phyloP scores from a whole-genome alignment of 306 rosid genomes.

The Medicago ruthenica region DNA sequence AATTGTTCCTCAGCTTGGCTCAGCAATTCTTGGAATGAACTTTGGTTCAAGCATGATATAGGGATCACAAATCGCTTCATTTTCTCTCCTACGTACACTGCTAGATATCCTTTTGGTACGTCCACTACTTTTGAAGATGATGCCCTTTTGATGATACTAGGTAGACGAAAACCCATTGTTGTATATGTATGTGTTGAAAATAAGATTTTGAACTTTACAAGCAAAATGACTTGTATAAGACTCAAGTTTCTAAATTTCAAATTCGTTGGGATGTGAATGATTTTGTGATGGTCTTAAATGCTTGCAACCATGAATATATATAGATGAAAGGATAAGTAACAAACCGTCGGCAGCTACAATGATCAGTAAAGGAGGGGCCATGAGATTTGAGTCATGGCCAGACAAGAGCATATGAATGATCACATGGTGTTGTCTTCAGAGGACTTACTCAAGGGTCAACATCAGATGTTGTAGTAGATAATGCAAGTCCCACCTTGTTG shows the following conservation, averaged over 20 bases:
- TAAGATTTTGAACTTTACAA: not conserved
- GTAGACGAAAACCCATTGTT: constrained; percentile 44
- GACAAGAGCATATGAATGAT: constrained; percentile 36
- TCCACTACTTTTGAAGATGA: constrained; percentile 33
- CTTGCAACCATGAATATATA: constrained; percentile 16
- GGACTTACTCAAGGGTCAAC: constrained; percentile 9
- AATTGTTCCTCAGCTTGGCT: constrained; percentile 76
- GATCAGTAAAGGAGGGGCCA: not conserved
- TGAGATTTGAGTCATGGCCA: not conserved
- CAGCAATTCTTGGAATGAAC: constrained; percentile 68
- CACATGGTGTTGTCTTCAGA: constrained; percentile 48
- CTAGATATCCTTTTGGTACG: constrained; percentile 78
- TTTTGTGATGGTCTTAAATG: constrained; percentile 32
- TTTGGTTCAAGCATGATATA: constrained; percentile 76
- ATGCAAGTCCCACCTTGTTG: not conserved
- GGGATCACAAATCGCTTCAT: constrained; percentile 82
- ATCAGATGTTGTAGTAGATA: not conserved
- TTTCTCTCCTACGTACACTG: constrained; percentile 71
- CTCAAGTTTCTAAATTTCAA: not conserved
- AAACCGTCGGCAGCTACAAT: constrained; percentile 9
- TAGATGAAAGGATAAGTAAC: constrained; percentile 15
- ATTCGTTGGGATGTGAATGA: constrained; percentile 16
- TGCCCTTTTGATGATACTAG: constrained; percentile 34
- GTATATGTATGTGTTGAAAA: not conserved
- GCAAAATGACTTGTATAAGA: not conserved